Conservation (phyloP, 2,329 filamentous ascomycete species). For the Rutstroemia sp. region DNA sequence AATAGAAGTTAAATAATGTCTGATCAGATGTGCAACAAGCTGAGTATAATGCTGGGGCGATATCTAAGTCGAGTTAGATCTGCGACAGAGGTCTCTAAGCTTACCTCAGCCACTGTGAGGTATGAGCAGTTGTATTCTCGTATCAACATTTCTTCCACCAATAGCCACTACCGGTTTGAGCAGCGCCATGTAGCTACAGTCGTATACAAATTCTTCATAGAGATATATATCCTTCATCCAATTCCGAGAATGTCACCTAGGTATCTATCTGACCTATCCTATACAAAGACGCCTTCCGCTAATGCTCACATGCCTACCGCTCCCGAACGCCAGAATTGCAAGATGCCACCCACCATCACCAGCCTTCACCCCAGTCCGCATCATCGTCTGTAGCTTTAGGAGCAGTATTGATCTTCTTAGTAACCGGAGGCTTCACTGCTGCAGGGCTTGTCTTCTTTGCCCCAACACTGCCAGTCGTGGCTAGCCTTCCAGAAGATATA, state of each 20-base stretch:
- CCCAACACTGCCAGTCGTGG: conserved; percentile 28
- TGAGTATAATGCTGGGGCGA: not conserved
- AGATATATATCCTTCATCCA: not conserved
- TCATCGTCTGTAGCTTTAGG: conserved; percentile 51
- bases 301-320: not conserved
- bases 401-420: conserved; percentile 64
- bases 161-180: not conserved
- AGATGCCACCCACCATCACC: conserved; percentile 45
- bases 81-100: not conserved
- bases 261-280: not conserved
- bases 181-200: not conserved
- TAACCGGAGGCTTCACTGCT: conserved; percentile 16
- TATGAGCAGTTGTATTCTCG: not conserved
- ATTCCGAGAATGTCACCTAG: not conserved
- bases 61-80: not conserved
- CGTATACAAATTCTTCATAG: not conserved
- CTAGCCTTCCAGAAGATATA: conserved; percentile 31
- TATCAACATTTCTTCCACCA: not conserved
- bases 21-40: not conserved
- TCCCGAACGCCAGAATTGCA: conserved; percentile 1
- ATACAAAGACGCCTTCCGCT: not conserved
- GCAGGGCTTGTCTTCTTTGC: conserved; percentile 24
- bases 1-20: not conserved
- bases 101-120: not conserved
- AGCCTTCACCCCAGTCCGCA: conserved; percentile 60